phyloP scores from a whole-genome alignment of 169 alveolate species.

The Plasmodium berghei region DNA sequence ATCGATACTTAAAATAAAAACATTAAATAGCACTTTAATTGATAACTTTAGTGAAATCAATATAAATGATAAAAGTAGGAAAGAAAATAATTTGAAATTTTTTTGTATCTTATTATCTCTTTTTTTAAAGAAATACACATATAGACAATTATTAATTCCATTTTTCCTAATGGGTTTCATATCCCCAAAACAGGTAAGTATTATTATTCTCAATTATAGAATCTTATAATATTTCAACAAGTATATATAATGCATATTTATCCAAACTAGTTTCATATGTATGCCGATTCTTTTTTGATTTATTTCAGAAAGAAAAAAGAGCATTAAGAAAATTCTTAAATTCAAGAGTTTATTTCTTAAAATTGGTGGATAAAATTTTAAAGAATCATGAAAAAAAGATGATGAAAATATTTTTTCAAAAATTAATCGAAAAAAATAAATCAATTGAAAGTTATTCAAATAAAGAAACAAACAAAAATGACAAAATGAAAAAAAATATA shows the following conservation, averaged over 20 bases:
- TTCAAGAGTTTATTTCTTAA: conserved; percentile 26
- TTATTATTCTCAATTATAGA: background rate
- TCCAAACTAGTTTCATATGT: too few species aligned
- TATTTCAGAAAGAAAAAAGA: conserved; percentile 34
- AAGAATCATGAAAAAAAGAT: background rate
- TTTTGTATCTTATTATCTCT: conserved; percentile 39
- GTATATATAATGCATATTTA: background rate
- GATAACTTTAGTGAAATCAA: conserved; percentile 59
- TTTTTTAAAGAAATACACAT: conserved; percentile 36
- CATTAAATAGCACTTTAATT: conserved; percentile 43
- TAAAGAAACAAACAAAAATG: too few species aligned
- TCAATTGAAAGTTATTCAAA: too few species aligned
- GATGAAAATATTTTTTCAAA: background rate
- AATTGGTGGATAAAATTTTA: conserved; percentile 27
- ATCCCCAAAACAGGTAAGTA: conserved; percentile 32
- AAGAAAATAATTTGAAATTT: conserved; percentile 52
- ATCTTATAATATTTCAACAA: background rate
- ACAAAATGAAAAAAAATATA: background rate
- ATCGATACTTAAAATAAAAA: conserved; percentile 8
- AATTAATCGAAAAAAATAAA: too few species aligned
- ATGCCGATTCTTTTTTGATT: too few species aligned
- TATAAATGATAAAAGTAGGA: conserved; percentile 45
- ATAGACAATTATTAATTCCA: conserved; percentile 10
- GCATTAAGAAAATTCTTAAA: conserved; percentile 35
- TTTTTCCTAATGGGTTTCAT: conserved; percentile 43